Base-by-base conservation (phyloP, 441 rosid genomes). In the Populus tomentosa region DNA sequence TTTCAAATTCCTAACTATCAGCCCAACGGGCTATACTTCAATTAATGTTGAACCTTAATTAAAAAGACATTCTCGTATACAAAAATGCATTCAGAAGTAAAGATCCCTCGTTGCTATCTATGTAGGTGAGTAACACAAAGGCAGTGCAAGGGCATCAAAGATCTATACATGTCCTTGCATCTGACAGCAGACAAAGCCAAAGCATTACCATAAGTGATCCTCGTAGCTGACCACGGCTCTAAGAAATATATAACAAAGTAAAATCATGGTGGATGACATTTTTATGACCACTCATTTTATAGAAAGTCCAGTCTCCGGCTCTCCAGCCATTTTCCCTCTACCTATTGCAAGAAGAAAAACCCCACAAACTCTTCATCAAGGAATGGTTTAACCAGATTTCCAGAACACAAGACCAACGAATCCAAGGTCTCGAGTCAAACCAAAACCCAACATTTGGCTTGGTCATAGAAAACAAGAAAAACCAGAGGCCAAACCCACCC, bases 171-270 rank as follows among this genome's bases (percentile, higher is more conserved):
- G 24, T 24, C 24, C 24, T 24, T 24, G 24, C 24, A 24, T 24
- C 40, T 73, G 86, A 81, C 80, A 78, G 86, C 77, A 71, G 75
- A 83, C 53, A 75, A 76, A 77, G 78, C 42, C 0, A 36, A 32
- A 32, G 33, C 71, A 63, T 72, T 28, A 65, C 75, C 20, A 67
- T 56, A 72, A 74, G 30, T 61, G 74, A 38, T n/a, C 69, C 36
- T 56, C 33, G 67, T 11, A 69, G 67, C 79, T 83, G 81, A 78
- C 78, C 24, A 82, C 78, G 73, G 77, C 10, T 73, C 67, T 18
- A 72, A n/a, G 62, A 46, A 72, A 75, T 56, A 50, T 64, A 69
- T 67, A 65, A 61, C 46, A 69, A 40, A 67, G 70, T 18, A 40
- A 64, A 75, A 64, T 56, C 38, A 71, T 56, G 71, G 77, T 40